Conservation (phyloP, 257 asterid species). For the Fraxinus americana region DNA sequence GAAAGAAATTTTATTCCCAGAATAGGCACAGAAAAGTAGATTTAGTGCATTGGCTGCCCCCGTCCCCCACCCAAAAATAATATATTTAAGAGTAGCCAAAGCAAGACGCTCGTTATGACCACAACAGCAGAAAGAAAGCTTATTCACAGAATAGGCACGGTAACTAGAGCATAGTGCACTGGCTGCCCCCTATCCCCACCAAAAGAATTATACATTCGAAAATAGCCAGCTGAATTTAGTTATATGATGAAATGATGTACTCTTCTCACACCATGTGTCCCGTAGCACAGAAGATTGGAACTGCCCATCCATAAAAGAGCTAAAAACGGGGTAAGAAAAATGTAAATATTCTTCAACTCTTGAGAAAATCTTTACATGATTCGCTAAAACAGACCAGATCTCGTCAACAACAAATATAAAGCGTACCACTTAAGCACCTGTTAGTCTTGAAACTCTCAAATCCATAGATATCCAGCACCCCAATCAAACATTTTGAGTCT, state of each 20-base stretch:
- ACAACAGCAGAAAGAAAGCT: neutral
- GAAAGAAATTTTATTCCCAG: neutral
- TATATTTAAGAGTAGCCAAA: neutral
- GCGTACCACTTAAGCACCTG: slow-evolving; percentile 59
- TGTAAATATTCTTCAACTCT: neutral
- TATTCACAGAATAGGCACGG: neutral
- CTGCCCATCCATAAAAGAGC: neutral
- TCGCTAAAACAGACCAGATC: slow-evolving; percentile 19
- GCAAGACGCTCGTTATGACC: neutral
- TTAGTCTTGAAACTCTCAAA: slow-evolving; percentile 65
- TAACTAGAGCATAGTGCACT: neutral
- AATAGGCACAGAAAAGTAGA: neutral
- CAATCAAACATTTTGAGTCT: slow-evolving; percentile 30
- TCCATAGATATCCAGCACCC: slow-evolving; percentile 39
- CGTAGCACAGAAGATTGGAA: neutral
- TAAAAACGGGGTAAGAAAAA: neutral
- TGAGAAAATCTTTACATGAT: neutral
- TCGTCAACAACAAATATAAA: slow-evolving; percentile 23
- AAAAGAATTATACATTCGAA: neutral
- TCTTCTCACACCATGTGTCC: neutral
- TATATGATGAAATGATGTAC: neutral
- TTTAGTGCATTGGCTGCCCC: neutral
- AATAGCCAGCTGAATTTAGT: neutral
- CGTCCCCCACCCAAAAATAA: neutral
- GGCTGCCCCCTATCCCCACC: neutral